These are phyloP conservation scores for Moniliella sp. DNA, from an alignment of 1,284 basidiomycete genomes.

Conservation along the genomic window DNA sequence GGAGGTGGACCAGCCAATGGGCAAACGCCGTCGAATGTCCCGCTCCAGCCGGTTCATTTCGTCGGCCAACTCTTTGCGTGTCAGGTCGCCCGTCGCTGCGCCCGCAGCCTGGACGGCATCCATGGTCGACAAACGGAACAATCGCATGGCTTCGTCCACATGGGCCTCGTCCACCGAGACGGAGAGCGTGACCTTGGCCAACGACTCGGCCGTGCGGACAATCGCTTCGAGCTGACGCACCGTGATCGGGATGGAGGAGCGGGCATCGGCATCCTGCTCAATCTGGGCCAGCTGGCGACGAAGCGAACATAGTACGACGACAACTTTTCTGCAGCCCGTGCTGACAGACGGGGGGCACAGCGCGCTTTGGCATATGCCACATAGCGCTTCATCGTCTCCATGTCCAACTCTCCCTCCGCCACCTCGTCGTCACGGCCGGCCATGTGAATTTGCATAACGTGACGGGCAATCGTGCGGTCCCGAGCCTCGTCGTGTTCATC, in stretches of 20 bases:
- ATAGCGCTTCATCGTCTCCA: conserved; percentile 96
- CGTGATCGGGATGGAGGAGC: conserved; percentile 93
- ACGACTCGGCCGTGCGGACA: conserved; percentile 86
- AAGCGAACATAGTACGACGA: conserved; percentile 88
- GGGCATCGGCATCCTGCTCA: conserved; percentile 85
- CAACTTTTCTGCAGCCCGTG: conserved; percentile 84
- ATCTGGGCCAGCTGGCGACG: conserved; percentile 88
- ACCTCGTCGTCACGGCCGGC: conserved; percentile 47
- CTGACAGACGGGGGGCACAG: conserved; percentile 78
- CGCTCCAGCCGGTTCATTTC: conserved; percentile 81
- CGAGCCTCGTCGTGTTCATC: conserved; percentile 90
- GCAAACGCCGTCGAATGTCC: conserved; percentile 65
- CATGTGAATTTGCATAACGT: conserved; percentile 98
- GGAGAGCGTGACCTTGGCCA: conserved; percentile 79
- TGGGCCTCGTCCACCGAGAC: conserved; percentile 72
- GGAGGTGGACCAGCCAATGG: conserved; percentile 88
- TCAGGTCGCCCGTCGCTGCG: conserved; percentile 70
- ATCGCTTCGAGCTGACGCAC: conserved; percentile 96
- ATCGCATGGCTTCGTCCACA: conserved; percentile 86
- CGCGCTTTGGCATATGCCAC: conserved; percentile 87
- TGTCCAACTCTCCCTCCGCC: conserved; percentile 69
- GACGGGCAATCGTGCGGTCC: conserved; percentile 80
- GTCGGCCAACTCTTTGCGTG: conserved; percentile 72
- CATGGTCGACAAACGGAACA: conserved; percentile 98
- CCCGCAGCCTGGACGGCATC: conserved; percentile 82